Conservation (phyloP, 129 eudicot genomes). For the Helianthus tuberosus region DNA sequence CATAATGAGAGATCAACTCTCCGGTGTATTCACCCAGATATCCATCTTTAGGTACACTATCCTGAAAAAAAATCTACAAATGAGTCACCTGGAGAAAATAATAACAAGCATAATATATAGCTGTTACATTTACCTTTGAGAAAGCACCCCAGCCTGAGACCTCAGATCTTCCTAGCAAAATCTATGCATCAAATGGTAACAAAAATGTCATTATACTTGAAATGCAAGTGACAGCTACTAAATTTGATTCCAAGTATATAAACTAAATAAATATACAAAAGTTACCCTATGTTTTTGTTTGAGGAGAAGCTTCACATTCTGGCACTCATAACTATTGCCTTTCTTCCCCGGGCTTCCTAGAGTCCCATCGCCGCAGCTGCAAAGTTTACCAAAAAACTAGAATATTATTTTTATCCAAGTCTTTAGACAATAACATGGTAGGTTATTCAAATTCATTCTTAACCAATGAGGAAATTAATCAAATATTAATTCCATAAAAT, state of each 20-base stretch:
- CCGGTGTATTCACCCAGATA: conserved; percentile 90
- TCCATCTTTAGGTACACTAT: conserved; percentile 65
- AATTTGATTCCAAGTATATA: conserved; percentile 3
- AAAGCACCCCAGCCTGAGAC: conserved; percentile 97
- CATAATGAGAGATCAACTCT: conserved; percentile 76
- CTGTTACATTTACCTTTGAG: conserved; percentile 53
- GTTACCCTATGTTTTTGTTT: conserved; percentile 76
- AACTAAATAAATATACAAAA: neutral
- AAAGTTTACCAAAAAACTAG: conserved; percentile 22
- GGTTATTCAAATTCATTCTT: neutral
- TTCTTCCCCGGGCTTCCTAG: conserved; percentile 64
- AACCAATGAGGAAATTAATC: neutral
- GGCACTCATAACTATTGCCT: conserved; percentile 71
- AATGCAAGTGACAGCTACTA: neutral
- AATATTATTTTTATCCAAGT: neutral
- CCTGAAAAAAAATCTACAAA: conserved; percentile 37
- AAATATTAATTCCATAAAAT: neutral
- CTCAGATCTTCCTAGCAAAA: conserved; percentile 72
- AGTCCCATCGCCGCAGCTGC: conserved; percentile 93
- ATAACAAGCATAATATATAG: neutral
- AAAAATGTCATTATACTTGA: neutral
- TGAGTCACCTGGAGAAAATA: conserved; percentile 17
- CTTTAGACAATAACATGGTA: neutral
- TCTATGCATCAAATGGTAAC: conserved; percentile 40
- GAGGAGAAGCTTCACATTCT: conserved; percentile 90